Base-by-base conservation (phyloP, 163 green algal species). In the Chlamydomonas reinhardtii region DNA sequence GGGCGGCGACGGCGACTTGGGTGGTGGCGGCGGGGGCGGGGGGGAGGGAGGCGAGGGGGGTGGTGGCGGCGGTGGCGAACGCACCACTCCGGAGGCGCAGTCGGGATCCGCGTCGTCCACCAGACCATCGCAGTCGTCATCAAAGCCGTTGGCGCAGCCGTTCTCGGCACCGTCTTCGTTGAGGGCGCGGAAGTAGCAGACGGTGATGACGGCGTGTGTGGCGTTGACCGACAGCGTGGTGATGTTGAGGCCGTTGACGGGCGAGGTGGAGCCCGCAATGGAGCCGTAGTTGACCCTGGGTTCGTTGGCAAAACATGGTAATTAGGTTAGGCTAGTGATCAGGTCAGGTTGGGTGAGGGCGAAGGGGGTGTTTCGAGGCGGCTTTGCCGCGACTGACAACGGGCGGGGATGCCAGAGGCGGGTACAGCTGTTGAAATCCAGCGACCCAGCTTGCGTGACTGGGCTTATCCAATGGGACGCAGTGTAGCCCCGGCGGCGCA, bases 61-160 rank as follows among this genome's bases (percentile, higher is more conserved):
- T 17, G 32, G 17, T 2, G 64, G 29, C 9, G 64, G 64, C n/a
- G 64, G 64, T 14, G 64, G 64, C 4, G 29, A 24, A 4, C 29
- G 64, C 64, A 71, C 64, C 64, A 34, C 64, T 0, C 22, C 31
- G 20, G 34, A 17, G 20, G 8, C 39, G 39, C 71, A 76, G 27
- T 76, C 71, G 25, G 71, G 25, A 27, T 76, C 71, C 4, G 24
- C 37, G 6, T 14, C 71, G 16, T 76, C 71, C 9, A 37, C 27
- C 25, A 37, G 34, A 25, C 37, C 37, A 39, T 76, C 71, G 39
- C 71, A 76, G 39, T 76, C 71, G 39, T 76, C 71, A 14, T 76
- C 71, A 3, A 74, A 37, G 6, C 39, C 39, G 71, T 76, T 76
- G 25, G 6, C 25, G 71, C 71, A 76, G 37, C 71, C 71, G 71